phyloP scores from a whole-genome alignment of 2,329 filamentous ascomycete genomes.

The Cercospora beticola region DNA sequence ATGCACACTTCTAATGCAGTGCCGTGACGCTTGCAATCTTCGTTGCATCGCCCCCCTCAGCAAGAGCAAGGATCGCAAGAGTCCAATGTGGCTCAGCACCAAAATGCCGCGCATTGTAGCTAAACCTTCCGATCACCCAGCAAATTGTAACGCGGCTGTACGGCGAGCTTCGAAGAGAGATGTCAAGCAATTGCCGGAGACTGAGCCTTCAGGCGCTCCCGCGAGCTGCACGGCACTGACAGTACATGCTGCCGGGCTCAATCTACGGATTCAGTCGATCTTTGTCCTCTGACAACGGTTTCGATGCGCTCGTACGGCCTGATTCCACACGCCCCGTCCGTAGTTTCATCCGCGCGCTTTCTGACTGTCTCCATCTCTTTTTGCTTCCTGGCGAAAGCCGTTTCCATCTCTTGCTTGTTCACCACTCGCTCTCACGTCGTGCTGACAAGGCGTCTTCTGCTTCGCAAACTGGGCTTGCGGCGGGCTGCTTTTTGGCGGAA shows the following conservation, averaged over 20 bases:
- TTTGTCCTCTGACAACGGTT: neutral
- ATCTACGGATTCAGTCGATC: neutral
- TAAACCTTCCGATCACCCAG: neutral
- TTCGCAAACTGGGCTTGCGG: neutral
- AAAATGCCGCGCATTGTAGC: neutral
- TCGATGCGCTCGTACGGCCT: neutral
- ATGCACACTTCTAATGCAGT: neutral
- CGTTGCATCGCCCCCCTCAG: neutral
- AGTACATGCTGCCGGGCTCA: neutral
- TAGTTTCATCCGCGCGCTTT: neutral
- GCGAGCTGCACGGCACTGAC: neutral
- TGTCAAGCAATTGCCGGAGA: neutral
- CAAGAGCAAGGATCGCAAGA: neutral
- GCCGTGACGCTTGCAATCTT: neutral
- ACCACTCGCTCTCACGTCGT: neutral
- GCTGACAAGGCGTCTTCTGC: neutral
- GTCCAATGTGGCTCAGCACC: neutral
- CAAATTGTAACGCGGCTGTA: neutral
- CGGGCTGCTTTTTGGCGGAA: neutral
- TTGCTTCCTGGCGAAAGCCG: neutral
- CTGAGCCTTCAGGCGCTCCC: neutral
- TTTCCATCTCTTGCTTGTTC: neutral
- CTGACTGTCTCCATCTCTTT: neutral
- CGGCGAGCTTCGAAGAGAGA: neutral
- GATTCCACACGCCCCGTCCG: neutral